Conservation (phyloP, 305 asterid genomes). For the Salvia sclarea region DNA sequence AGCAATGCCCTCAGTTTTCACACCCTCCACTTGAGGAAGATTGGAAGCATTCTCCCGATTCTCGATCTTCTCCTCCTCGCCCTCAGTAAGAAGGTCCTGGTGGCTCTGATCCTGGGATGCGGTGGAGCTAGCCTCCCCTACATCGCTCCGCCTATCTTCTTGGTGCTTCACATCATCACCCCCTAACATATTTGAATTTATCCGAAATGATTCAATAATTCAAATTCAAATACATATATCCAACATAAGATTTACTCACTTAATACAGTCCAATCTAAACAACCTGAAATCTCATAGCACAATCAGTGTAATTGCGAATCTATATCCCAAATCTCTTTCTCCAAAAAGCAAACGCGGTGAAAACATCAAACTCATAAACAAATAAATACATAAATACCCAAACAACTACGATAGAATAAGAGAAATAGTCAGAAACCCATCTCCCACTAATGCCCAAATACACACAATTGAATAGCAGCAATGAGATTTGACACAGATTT, state of each 20-base stretch:
- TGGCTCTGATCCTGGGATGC: slow-evolving; percentile 45
- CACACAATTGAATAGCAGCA: not conserved
- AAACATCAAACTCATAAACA: not conserved
- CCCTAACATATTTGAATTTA: slow-evolving; percentile 44
- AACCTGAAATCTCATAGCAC: slow-evolving; percentile 15
- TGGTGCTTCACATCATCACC: slow-evolving; percentile 42
- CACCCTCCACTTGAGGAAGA: slow-evolving; percentile 20
- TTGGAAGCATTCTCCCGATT: slow-evolving; percentile 3
- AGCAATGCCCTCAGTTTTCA: slow-evolving; percentile 12
- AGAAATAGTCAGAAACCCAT: slow-evolving; percentile 10
- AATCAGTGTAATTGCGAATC: not conserved
- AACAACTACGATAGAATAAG: not conserved
- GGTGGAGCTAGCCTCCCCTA: slow-evolving; percentile 52
- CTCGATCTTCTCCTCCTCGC: slow-evolving; percentile 41
- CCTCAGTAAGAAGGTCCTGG: slow-evolving; percentile 39
- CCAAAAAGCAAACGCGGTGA: not conserved
- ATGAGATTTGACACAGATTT: slow-evolving; percentile 3
- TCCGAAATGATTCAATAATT: slow-evolving; percentile 32
- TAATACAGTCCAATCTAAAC: slow-evolving; percentile 1
- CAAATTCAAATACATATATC: slow-evolving; percentile 29
- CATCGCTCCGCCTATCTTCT: slow-evolving; percentile 42
- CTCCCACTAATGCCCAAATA: not conserved
- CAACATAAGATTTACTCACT: not conserved
- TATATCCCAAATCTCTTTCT: not conserved
- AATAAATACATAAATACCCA: not conserved